Evolutionary conservation across 768 basidiomycete species (phyloP).

Genomic region (Pleurotus pulmonarius): DNA sequence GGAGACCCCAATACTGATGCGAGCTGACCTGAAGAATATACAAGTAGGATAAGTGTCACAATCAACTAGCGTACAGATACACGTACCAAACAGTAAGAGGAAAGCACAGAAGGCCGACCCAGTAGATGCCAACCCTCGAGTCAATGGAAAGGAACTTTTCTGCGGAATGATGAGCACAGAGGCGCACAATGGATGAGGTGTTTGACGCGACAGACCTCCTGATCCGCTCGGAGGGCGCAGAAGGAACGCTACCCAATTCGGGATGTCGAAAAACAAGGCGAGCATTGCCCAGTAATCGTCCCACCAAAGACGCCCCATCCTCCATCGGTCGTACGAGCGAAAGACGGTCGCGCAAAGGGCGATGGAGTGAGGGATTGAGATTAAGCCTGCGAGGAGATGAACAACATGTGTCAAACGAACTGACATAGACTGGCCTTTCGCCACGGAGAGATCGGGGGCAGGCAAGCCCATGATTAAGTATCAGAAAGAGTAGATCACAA

Average conservation of each 20-base stretch:
- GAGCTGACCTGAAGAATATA: constrained; percentile 12
- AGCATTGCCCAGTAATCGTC: constrained; percentile 16
- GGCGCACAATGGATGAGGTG: not conserved
- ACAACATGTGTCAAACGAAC: too few species aligned
- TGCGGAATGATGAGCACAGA: not conserved
- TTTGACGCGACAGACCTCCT: not conserved
- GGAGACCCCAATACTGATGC: constrained; percentile 15
- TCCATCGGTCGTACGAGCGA: constrained; percentile 14
- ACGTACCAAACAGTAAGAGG: not conserved
- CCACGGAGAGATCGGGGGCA: not conserved
- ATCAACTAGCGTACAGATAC: not conserved
- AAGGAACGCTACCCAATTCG: constrained; percentile 1
- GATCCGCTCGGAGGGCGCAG: constrained; percentile 11
- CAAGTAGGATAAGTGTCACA: not conserved
- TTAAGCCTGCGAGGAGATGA: not conserved
- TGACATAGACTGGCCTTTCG: not conserved
- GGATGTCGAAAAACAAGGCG: constrained; percentile 13
- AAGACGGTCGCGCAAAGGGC: constrained; percentile 14
- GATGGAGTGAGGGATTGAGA: not conserved
- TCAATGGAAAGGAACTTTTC: not conserved
- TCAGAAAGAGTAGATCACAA: too few species aligned
- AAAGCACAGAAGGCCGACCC: not conserved
- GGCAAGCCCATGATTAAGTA: not conserved
- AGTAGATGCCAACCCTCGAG: not conserved
- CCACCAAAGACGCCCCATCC: constrained; percentile 15